Evolutionary conservation across 306 rosid genomes (phyloP), one percentile per base, ranked within the genome.

Genomic region (Dicorynia guianensis): DNA sequence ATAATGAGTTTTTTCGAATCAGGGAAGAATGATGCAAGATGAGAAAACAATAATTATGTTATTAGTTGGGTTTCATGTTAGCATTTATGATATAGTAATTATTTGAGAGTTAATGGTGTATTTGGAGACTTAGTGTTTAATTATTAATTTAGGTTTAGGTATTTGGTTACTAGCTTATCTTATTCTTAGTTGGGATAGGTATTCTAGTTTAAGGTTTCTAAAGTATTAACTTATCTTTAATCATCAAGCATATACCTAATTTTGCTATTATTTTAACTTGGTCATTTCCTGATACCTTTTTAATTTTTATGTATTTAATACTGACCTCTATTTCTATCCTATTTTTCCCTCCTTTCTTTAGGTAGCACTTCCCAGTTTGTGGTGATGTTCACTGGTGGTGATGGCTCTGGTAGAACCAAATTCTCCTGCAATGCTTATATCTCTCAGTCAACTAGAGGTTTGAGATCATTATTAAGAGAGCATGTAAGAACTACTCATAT

Each of bases 321-420:
- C 57, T 69, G 72, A 69, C 44, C 46, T 49, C 77, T 69, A 5
- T 73, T 0, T 52, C 67, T 25, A 11, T 47, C 30, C 30, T 25
- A 30, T 67, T 36, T 36, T 35, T 7, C 7, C n/a, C 48, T 63
- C 47, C 33, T 8, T 57, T 63, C 67, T 75, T 11, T 80, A 96
- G 99, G 92, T 69, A 86, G 96, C 77, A 86, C 96, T 67, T 80
- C 93, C 43, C 91, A 87, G 82, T 92, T 90, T 83, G 98, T 92
- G 86, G 97, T 85, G 80, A 87, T 96, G 96, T 92, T 96, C 80
- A 90, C 88, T 33, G 86, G 93, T 44, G 80, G 80, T 47, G 88
- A 80, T 53, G 82, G 89, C 62, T 63, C 72, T 25, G 86, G 87
- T 63, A 74, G 81, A 71, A 79, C 85, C 77, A 90, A 83, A 67